Evolutionary conservation across 2,329 filamentous ascomycete genomes (phyloP).

Genomic region (Neofusicoccum parvum): DNA sequence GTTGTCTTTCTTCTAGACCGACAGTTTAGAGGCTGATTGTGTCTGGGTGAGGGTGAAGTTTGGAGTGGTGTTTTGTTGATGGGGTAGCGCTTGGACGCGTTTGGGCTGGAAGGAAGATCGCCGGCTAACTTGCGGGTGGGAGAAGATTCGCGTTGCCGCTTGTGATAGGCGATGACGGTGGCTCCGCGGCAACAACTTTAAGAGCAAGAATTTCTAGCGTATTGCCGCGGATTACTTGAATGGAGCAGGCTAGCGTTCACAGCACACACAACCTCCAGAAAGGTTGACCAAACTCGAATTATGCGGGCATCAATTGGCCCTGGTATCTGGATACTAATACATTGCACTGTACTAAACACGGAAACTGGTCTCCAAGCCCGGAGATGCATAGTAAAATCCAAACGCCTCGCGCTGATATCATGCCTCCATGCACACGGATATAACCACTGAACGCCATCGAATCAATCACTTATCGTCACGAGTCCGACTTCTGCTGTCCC

Average conservation of each 20-base stretch:
- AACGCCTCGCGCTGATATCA: constrained; percentile 15
- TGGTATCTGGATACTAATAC: background rate
- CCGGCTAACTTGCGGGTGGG: background rate
- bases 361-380: background rate
- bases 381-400: constrained; percentile 1
- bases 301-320: too few species aligned
- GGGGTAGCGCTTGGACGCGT: constrained; percentile 1
- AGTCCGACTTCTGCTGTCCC: constrained; percentile 32
- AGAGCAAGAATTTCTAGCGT: too few species aligned
- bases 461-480: background rate
- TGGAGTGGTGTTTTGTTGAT: background rate
- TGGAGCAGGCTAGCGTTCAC: too few species aligned
- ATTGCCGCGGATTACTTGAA: too few species aligned
- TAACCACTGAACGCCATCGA: constrained; percentile 18
- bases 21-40: background rate
- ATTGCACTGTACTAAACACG: background rate
- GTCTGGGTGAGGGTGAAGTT: background rate
- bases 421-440: constrained; percentile 13
- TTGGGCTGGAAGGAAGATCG: background rate
- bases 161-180: background rate
- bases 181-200: too few species aligned
- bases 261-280: too few species aligned
- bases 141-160: background rate
- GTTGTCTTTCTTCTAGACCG: background rate
- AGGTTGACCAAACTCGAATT: too few species aligned